Conservation (phyloP, 31 red algal genomes). For the Asparagopsis taxiformis region DNA sequence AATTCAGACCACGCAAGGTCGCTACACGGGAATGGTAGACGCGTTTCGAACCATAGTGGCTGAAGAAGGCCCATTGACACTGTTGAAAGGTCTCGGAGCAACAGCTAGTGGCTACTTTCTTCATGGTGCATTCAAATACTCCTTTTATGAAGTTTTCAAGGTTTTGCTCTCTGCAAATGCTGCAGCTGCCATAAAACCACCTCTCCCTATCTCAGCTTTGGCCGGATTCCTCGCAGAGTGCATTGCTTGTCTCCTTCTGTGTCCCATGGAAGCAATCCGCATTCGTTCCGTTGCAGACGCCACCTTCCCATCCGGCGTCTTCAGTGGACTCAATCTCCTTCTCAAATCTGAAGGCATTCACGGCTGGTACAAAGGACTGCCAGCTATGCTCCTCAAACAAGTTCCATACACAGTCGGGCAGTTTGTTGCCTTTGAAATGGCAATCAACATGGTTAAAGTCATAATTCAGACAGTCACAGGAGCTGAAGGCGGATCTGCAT, state of each 20-base stretch:
- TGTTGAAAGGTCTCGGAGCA: constrained; percentile 85
- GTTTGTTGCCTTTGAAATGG: constrained; percentile 81
- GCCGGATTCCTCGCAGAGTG: constrained; percentile 81
- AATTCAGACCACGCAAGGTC: constrained; percentile 56
- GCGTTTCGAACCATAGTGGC: constrained; percentile 54
- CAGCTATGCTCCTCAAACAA: constrained; percentile 81
- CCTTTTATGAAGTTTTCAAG: constrained; percentile 88
- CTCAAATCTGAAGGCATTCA: constrained; percentile 70
- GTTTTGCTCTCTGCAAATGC: constrained; percentile 24
- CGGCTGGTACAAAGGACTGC: constrained; percentile 80
- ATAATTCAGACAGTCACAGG: constrained; percentile 21
- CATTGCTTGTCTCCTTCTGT: constrained; percentile 75
- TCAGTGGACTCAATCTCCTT: constrained; percentile 26
- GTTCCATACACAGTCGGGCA: constrained; percentile 90
- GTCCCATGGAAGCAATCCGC: constrained; percentile 94
- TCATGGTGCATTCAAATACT: constrained; percentile 94
- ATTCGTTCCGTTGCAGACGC: constrained; percentile 87
- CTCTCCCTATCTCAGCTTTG: constrained; percentile 58
- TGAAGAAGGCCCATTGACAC: constrained; percentile 70
- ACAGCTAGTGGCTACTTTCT: constrained; percentile 91
- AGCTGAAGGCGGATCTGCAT: constrained; percentile 13
- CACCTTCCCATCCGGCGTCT: constrained; percentile 41
- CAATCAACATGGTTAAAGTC: constrained; percentile 41
- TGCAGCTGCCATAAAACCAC: constrained; percentile 34
- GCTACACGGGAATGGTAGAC: constrained; percentile 40